These are phyloP conservation scores for Fusarium sp. DNA, from an alignment of 2,329 filamentous ascomycete species.

Conservation along the genomic window DNA sequence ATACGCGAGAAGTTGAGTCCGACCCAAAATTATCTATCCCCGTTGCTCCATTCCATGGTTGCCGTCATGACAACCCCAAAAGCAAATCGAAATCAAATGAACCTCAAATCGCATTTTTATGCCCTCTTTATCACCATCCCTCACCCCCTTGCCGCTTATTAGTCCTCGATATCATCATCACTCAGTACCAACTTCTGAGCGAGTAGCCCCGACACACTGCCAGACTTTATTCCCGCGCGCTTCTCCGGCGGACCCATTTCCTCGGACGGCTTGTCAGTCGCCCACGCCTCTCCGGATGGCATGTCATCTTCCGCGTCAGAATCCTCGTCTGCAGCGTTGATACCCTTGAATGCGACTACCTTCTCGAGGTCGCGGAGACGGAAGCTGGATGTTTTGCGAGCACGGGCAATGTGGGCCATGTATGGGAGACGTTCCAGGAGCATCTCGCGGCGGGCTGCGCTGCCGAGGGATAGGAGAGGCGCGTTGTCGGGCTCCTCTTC, in stretches of 20 bases:
- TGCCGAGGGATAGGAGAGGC: slow-evolving; percentile 72
- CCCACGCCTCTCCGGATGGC: slow-evolving; percentile 66
- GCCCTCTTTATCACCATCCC: neutral
- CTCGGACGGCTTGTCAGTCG: slow-evolving; percentile 73
- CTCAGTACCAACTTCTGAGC: slow-evolving; percentile 80
- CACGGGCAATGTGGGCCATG: slow-evolving; percentile 75
- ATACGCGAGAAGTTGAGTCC: slow-evolving; percentile 8
- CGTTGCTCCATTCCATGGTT: slow-evolving; percentile 34
- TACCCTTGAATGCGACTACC: slow-evolving; percentile 76
- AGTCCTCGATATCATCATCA: slow-evolving; percentile 89
- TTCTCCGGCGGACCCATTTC: slow-evolving; percentile 66
- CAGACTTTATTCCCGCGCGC: slow-evolving; percentile 56
- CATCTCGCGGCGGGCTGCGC: slow-evolving; percentile 78
- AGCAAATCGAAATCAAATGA: slow-evolving; percentile 32
- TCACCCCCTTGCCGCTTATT: slow-evolving; percentile 48
- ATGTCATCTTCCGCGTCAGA: slow-evolving; percentile 62
- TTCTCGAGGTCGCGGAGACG: slow-evolving; percentile 74
- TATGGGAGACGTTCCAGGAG: slow-evolving; percentile 91
- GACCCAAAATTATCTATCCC: slow-evolving; percentile 22
- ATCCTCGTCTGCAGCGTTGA: slow-evolving; percentile 64
- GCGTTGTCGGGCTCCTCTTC: slow-evolving; percentile 46
- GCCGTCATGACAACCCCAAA: slow-evolving; percentile 8
- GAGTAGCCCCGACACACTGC: slow-evolving; percentile 59
- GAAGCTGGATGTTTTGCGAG: slow-evolving; percentile 55
- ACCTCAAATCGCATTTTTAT: slow-evolving; percentile 27